Conservation (phyloP, 352 stramenopile species). For the Globisporangium orthogonon region DNA sequence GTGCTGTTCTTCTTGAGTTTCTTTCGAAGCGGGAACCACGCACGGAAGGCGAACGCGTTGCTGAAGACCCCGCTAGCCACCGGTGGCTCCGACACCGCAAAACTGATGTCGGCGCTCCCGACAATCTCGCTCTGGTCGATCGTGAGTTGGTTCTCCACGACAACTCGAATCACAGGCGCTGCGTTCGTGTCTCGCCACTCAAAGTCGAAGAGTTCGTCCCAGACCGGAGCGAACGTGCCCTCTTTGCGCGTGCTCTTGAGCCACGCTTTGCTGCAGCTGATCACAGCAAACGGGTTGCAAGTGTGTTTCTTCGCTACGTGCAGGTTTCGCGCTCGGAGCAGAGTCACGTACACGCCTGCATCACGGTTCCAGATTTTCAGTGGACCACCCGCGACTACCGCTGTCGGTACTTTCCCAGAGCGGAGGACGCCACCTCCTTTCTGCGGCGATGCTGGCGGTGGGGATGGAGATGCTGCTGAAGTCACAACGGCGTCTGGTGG, state of each 20-base stretch:
- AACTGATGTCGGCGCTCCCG: slow-evolving; percentile 39
- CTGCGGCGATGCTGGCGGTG: slow-evolving; percentile 4
- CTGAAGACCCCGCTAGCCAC: not conserved
- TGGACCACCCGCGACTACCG: not conserved
- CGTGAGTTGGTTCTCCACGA: slow-evolving; percentile 61
- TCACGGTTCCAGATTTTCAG: slow-evolving; percentile 56
- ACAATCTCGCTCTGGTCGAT: slow-evolving; percentile 61
- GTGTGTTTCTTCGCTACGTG: slow-evolving; percentile 56
- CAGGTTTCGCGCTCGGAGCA: slow-evolving; percentile 47
- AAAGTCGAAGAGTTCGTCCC: slow-evolving; percentile 80
- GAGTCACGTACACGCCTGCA: slow-evolving; percentile 32
- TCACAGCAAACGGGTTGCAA: slow-evolving; percentile 65
- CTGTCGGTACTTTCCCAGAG: not conserved
- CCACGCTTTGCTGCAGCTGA: slow-evolving; percentile 44
- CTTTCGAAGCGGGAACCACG: slow-evolving; percentile 48
- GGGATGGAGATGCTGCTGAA: not conserved
- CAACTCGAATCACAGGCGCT: slow-evolving; percentile 25
- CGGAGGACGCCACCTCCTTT: not conserved
- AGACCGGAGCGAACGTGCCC: slow-evolving; percentile 50
- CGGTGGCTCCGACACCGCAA: slow-evolving; percentile 10
- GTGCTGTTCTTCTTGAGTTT: not conserved
- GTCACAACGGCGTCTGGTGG: slow-evolving; percentile 6
- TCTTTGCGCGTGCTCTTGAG: slow-evolving; percentile 68
- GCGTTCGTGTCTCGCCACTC: slow-evolving; percentile 30
- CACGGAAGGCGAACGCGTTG: slow-evolving; percentile 32